phyloP scores from a whole-genome alignment of 768 basidiomycete genomes.

The Tulasnella sp. region DNA sequence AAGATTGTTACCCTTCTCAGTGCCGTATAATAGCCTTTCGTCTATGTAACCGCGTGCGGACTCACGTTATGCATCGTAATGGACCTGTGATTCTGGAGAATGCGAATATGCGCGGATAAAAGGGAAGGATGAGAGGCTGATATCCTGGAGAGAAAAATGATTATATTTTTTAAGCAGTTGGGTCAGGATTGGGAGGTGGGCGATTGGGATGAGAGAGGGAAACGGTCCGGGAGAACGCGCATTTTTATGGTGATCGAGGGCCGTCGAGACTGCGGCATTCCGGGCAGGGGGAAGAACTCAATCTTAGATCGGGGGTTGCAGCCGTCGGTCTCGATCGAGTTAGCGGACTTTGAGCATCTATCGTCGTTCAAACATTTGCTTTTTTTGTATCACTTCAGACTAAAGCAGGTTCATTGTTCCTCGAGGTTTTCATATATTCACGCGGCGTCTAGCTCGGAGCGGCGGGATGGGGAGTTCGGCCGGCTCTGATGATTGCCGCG shows the following conservation, averaged over 20 bases:
- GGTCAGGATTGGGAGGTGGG: not conserved
- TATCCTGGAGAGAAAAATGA: not conserved
- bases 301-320: not conserved
- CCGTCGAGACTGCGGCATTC: not conserved
- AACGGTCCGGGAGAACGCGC: not conserved
- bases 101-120: not conserved
- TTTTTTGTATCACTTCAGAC: not conserved
- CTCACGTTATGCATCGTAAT: not conserved
- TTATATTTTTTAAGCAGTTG: not conserved
- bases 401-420: not conserved
- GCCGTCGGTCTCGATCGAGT: not conserved
- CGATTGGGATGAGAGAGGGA: not conserved
- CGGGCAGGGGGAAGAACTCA: not conserved
- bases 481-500: not conserved
- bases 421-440: not conserved
- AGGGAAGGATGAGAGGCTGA: not conserved
- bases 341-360: not conserved
- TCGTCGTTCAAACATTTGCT: not conserved
- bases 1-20: not conserved
- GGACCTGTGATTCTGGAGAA: not conserved
- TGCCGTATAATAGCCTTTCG: not conserved
- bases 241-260: slow-evolving; percentile 4
- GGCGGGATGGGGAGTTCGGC: not conserved
- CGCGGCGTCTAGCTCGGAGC: not conserved
- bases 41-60: not conserved